phyloP scores from a whole-genome alignment of 1,284 basidiomycete species.

The Puccinia polysora region DNA sequence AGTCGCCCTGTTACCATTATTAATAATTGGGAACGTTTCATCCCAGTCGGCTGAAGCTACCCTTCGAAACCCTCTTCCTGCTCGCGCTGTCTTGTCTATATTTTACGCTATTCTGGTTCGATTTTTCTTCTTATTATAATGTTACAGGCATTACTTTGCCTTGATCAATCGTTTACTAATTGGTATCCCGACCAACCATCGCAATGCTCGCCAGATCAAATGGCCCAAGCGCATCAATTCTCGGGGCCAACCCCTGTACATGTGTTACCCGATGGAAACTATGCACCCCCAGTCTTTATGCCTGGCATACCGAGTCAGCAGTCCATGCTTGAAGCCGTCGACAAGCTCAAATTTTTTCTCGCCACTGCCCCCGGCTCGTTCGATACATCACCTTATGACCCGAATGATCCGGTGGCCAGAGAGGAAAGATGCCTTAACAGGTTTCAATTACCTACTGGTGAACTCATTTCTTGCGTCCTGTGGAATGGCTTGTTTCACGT shows the following conservation, averaged over 20 bases:
- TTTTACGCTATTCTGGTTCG: slow-evolving; percentile 4
- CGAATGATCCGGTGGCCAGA: slow-evolving; percentile 46
- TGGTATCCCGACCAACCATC: slow-evolving; percentile 13
- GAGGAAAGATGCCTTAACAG: slow-evolving; percentile 61
- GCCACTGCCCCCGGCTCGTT: slow-evolving; percentile 63
- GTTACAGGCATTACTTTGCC: slow-evolving; percentile 28
- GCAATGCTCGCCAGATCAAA: slow-evolving; percentile 19
- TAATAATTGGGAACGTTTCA: slow-evolving; percentile 4
- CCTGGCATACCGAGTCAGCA: slow-evolving; percentile 42
- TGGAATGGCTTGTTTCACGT: slow-evolving; percentile 80
- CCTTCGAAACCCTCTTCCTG: not conserved
- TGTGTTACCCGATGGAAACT: slow-evolving; percentile 41
- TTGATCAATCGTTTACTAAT: slow-evolving; percentile 41
- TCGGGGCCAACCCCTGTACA: slow-evolving; percentile 43
- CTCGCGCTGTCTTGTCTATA: slow-evolving; percentile 1
- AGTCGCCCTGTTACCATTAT: not conserved
- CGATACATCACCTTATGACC: slow-evolving; percentile 47
- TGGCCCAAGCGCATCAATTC: slow-evolving; percentile 42
- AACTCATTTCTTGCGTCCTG: slow-evolving; percentile 79
- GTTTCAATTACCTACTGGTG: slow-evolving; percentile 74
- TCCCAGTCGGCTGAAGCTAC: not conserved
- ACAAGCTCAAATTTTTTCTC: slow-evolving; percentile 76
- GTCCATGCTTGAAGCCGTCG: slow-evolving; percentile 54
- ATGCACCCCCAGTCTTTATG: slow-evolving; percentile 40
- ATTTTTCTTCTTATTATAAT: slow-evolving; percentile 25